Evolutionary conservation across 2,329 filamentous ascomycete species (phyloP), one percentile per base, ranked within the genome.

Genomic region (Neonectria faginata): DNA sequence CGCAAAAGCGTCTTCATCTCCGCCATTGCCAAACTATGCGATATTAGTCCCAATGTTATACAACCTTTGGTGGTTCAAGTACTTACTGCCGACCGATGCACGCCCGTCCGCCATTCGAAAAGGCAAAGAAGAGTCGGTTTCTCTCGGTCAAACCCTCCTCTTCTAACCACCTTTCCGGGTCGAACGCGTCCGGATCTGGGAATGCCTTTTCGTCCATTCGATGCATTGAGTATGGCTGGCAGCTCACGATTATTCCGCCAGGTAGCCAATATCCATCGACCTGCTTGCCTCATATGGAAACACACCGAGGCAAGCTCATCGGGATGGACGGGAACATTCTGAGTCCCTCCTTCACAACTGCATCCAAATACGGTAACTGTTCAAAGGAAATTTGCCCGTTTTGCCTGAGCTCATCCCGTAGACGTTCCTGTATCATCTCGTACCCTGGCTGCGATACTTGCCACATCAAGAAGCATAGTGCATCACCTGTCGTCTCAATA

Each of bases 81-180:
- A 70, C 68, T 61, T n/a, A 70, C 68, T 70, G 67, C 39, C 67
- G 47, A 12, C 68, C 68, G 8, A 70, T 68, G 5, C 68, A 70
- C 1, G 57, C 60, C 1, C 68, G 54, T 0, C 60, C 68, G 6
- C 68, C 68, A 10, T 60, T 64, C 0, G 57, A 60, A 51, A 70
- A 70, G 0, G 65, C 56, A 25, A 70, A 70, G 41, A 70, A 70
- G 0, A 68, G 33, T 7, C 65, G 51, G 18, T 63, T 68, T 31
- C 48, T 61, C 36, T 67, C 67, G 0, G 60, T 48, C 2, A 44
- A 3, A 0, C 57, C 65, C 8, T 68, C 55, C 12, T 57, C 39
- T 2, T 66, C 53, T 0, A 70, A 2, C 68, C 67, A 70, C 3
- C 68, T 41, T 11, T 62, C 54, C 0, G 68, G 67, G 2, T 47